These are phyloP conservation scores for Tetrahymena elliotti DNA, from an alignment of 73 alveolate species.

Conservation along the genomic window DNA sequence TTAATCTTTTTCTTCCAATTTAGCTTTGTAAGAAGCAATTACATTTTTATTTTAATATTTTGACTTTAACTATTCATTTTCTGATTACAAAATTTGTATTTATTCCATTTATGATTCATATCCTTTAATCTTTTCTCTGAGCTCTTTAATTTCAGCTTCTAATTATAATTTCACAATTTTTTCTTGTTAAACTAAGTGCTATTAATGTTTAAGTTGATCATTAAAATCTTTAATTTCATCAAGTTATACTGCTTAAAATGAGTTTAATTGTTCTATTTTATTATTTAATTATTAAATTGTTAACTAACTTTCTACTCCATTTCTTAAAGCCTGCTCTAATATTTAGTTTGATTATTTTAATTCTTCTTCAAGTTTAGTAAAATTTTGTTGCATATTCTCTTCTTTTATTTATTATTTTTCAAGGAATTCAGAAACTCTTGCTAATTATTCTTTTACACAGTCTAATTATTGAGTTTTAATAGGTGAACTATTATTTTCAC, in stretches of 20 bases:
- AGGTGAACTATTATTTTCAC: neutral
- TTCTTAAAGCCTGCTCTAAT: neutral
- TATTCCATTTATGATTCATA: neutral
- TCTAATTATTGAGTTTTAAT: neutral
- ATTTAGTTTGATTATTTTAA: neutral
- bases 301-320: neutral
- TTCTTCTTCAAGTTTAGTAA: neutral
- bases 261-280: neutral
- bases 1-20: neutral
- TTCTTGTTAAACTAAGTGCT: neutral
- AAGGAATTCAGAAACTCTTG: neutral
- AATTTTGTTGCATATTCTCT: neutral
- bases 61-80: neutral
- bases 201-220: neutral
- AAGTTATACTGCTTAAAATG: neutral
- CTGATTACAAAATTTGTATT: neutral
- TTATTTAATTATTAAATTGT: neutral
- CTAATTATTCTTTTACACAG: neutral
- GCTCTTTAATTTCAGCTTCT: neutral
- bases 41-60: neutral
- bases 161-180: neutral
- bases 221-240: neutral
- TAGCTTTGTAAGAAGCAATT: neutral
- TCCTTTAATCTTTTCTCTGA: neutral
- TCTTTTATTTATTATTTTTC: neutral